Percentiles rank a stretch among this genome's conserved stretches.
These are phyloP conservation scores for Oryza meridionalis DNA, from an alignment of 176 grass and related monocot species.

Conservation along the genomic window DNA sequence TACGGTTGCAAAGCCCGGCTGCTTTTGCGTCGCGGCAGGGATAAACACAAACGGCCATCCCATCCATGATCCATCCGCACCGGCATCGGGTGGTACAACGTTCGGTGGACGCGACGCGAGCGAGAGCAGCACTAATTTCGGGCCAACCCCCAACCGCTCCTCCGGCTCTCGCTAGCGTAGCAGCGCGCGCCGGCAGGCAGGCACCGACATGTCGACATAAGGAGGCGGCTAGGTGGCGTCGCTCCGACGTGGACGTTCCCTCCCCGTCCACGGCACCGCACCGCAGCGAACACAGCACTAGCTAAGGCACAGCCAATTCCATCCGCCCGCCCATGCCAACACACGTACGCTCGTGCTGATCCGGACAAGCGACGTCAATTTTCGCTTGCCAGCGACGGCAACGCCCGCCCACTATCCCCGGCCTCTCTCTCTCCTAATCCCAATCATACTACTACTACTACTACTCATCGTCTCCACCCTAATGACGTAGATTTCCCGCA, in stretches of 20 bases:
- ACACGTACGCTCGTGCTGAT: background rate
- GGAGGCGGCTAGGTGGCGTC: conserved; percentile 22
- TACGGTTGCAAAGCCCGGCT: background rate
- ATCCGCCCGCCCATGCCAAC: background rate
- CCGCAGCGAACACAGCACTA: background rate
- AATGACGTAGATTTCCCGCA: conserved; percentile 1
- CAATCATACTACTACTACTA: conserved; percentile 8
- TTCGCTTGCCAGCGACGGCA: conserved; percentile 44
- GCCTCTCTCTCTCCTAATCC: background rate
- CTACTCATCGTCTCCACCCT: too few relatives aligned
- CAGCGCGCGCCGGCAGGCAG: background rate
- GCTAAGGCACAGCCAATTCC: background rate
- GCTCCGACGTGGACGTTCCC: conserved; percentile 62
- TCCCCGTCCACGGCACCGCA: conserved; percentile 45
- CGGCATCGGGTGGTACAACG: background rate
- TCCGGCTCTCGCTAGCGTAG: background rate
- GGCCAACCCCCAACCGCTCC: conserved; percentile 2
- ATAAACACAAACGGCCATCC: background rate
- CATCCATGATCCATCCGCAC: background rate
- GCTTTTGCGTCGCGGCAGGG: background rate
- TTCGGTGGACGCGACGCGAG: background rate
- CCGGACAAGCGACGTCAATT: conserved; percentile 45
- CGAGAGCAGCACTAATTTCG: background rate
- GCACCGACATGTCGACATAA: background rate
- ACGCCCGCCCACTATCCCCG: conserved; percentile 21